Conservation (phyloP, 177 flowering plant species). For the Tripterygium wilfordii region DNA sequence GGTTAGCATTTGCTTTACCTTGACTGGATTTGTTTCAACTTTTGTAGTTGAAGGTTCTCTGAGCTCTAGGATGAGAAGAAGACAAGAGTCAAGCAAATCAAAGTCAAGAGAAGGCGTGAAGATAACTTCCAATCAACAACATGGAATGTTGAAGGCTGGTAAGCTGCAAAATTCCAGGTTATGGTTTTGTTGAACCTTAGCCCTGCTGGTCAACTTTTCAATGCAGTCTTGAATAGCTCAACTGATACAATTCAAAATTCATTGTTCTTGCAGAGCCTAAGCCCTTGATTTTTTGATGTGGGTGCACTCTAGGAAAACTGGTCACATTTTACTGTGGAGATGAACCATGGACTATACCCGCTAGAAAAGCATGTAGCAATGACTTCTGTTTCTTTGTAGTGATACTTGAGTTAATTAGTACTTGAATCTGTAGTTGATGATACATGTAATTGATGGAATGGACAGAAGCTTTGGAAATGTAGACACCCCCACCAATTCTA, state of each 20-base stretch:
- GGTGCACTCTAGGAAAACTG: too few species aligned
- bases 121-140: slow-evolving; percentile 7
- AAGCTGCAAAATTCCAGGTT: slow-evolving; percentile 8
- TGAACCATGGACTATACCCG: too few species aligned
- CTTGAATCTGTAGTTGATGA: too few species aligned
- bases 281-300: slow-evolving; percentile 5
- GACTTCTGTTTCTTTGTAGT: too few species aligned
- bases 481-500: too few species aligned
- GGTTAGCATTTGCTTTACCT: not conserved
- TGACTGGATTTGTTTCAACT: not conserved
- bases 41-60: slow-evolving; percentile 66
- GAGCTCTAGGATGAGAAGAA: slow-evolving; percentile 47
- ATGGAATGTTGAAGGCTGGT: slow-evolving; percentile 9
- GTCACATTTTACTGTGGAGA: too few species aligned
- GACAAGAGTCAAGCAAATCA: slow-evolving; percentile 18
- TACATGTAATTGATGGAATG: too few species aligned
- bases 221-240: not conserved
- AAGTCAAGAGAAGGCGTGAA: slow-evolving; percentile 12
- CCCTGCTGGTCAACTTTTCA: not conserved
- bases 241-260: not conserved
- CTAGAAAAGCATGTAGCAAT: too few species aligned
- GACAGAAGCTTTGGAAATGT: too few species aligned
- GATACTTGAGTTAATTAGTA: too few species aligned
- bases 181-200: not conserved
- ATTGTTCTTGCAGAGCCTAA: slow-evolving; percentile 10